These are phyloP conservation scores for Mycosphaerella sp. DNA, from an alignment of 2,329 filamentous ascomycete species.

Conservation along the genomic window DNA sequence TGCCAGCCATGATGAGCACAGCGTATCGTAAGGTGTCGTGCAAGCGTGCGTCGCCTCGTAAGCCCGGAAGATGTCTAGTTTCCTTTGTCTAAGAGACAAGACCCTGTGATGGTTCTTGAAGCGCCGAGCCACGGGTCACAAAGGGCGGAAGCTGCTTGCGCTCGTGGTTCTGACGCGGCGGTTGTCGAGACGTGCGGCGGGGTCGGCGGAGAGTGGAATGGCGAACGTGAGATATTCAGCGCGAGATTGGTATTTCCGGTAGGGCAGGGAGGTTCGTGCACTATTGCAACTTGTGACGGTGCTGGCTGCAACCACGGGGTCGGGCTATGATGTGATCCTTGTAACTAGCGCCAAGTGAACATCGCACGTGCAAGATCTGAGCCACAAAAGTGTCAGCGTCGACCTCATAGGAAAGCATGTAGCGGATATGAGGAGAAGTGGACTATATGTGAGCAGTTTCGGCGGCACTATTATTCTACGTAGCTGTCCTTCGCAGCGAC, in stretches of 20 bases:
- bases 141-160: background rate
- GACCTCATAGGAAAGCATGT: background rate
- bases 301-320: background rate
- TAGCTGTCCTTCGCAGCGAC: background rate
- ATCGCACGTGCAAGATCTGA: background rate
- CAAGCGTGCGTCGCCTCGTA: background rate
- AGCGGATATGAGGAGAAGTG: background rate
- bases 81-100: background rate
- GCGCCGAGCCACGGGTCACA: background rate
- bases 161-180: background rate
- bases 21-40: background rate
- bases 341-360: background rate
- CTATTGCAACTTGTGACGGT: background rate
- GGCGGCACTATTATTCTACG: too few species aligned
- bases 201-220: background rate
- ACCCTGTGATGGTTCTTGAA: background rate
- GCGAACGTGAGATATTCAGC: background rate
- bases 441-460: background rate
- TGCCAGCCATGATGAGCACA: constrained; percentile 68
- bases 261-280: background rate
- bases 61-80: background rate
- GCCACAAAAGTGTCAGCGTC: background rate
- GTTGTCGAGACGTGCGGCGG: background rate
- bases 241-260: background rate
- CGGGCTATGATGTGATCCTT: background rate